A percentile compares a stretch with the other conserved stretches of the same genome.
Conservation (phyloP, 768 basidiomycete genomes). For the Kwoniella europaea region DNA sequence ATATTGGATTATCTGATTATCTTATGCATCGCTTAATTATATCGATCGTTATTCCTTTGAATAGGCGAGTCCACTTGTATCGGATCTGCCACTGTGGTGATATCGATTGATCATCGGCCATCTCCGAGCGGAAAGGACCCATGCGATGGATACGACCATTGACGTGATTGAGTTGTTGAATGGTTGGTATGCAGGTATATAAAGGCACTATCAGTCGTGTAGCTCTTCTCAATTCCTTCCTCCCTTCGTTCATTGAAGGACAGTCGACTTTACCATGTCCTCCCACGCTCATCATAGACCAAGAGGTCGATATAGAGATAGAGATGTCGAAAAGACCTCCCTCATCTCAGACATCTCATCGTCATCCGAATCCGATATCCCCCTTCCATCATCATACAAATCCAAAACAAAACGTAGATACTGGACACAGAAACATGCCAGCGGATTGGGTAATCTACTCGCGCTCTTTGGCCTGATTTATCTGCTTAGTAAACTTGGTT, state of each 20-base stretch:
- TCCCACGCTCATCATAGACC: not conserved
- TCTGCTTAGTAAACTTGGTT: not conserved
- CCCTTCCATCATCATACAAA: constrained; percentile 5
- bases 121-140: constrained; percentile 2
- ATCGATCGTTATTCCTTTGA: not conserved
- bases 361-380: not conserved
- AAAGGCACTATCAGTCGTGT: too few relatives aligned
- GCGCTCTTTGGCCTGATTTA: not conserved
- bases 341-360: not conserved
- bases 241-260: not conserved
- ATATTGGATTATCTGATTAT: too few relatives aligned
- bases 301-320: constrained; percentile 4
- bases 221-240: too few relatives aligned
- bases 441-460: not conserved
- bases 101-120: not conserved
- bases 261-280: not conserved
- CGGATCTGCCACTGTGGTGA: too few relatives aligned
- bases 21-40: too few relatives aligned
- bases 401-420: not conserved
- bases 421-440: not conserved
- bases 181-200: not conserved
- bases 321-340: constrained; percentile 13
- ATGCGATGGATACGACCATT: not conserved
- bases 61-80: too few relatives aligned
- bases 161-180: constrained; percentile 1